Conservation (phyloP, 345 rosid species). For the Populus pruinosa region DNA sequence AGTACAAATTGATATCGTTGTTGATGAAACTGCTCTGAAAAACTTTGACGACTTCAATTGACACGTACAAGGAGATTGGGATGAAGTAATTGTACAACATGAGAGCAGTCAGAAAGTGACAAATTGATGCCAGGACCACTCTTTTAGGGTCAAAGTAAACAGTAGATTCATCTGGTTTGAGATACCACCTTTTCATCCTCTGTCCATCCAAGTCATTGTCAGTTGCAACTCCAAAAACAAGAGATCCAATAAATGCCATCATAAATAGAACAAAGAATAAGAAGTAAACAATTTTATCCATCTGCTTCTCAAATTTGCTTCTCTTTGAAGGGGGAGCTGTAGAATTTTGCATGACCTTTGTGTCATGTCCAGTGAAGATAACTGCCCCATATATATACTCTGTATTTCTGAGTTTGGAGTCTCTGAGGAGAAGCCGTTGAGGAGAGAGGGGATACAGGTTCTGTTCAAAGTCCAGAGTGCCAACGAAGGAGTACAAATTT, state of each 20-base stretch:
- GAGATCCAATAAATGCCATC: constrained; percentile 65
- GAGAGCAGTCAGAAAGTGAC: constrained; percentile 67
- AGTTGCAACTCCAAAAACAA: constrained; percentile 64
- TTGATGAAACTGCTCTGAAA: constrained; percentile 87
- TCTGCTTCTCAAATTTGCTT: constrained; percentile 75
- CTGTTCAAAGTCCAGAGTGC: constrained; percentile 60
- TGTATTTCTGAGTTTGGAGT: constrained; percentile 79
- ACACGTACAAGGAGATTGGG: constrained; percentile 87
- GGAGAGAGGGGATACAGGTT: constrained; percentile 61
- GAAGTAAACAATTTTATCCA: constrained; percentile 72
- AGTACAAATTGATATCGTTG: constrained; percentile 73
- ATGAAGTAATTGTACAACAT: constrained; percentile 69
- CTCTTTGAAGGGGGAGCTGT: constrained; percentile 86
- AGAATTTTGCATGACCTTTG: constrained; percentile 86
- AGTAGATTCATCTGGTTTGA: constrained; percentile 53
- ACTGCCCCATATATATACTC: constrained; percentile 76
- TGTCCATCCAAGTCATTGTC: constrained; percentile 52
- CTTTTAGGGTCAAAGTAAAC: constrained; percentile 58
- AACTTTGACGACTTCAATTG: constrained; percentile 79
- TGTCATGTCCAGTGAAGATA: constrained; percentile 85
- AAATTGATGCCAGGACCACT: constrained; percentile 44
- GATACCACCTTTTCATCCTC: constrained; percentile 83
- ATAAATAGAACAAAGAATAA: constrained; percentile 51
- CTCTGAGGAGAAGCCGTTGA: constrained; percentile 85
- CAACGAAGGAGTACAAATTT: constrained; percentile 75